Base-by-base conservation (phyloP, 2,329 filamentous ascomycete genomes). In the Fonsecaea multimorphosa region DNA sequence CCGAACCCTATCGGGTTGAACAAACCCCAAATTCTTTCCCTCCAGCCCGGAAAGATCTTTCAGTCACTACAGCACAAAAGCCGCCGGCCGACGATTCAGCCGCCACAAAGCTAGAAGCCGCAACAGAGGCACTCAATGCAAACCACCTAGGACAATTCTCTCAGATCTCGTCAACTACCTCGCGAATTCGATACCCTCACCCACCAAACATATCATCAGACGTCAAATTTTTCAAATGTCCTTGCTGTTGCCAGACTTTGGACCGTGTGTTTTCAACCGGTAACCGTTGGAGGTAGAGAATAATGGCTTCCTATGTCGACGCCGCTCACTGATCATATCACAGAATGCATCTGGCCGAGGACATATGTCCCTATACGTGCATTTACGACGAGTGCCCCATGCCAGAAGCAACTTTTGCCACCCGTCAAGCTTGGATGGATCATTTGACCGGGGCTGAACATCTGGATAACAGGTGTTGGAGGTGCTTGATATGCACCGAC, bases 211-310 rank as follows among this genome's bases (percentile, higher is more conserved):
- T 60, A 16, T 16, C 9, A n/a, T 16, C 57, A 2, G 24, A 22
- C 24, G 57, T 19, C 22, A 36, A 60, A 3, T 36, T 53, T 14
- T 61, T 61, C 32, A 40, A 38, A 36, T 61, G 58, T 14, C 58
- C 58, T 36, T 54, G 44, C 32, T 61, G 58, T 38, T 61, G 46
- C n/a, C 58, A 53, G 27, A 53, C 46, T 11, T n/a, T 61, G 19
- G 14, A 51, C 19, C 29, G 22, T 38, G 29, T 8, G 12, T 11
- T 36, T 24, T 56, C n/a, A 2, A 8, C 14, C 1, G 46, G 44
- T n/a, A 19, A 32, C 19, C 58, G 24, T 3, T 53, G 56, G 56
- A 58, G 38, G 56, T 55, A 22, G 38, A 12, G 5, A 34, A 19
- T 8, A 19, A n/a, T 6, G 31, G 19, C 19, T 12, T 19, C 1